Base-by-base conservation (phyloP, 306 rosid genomes). In the Vigna trinervia region DNA sequence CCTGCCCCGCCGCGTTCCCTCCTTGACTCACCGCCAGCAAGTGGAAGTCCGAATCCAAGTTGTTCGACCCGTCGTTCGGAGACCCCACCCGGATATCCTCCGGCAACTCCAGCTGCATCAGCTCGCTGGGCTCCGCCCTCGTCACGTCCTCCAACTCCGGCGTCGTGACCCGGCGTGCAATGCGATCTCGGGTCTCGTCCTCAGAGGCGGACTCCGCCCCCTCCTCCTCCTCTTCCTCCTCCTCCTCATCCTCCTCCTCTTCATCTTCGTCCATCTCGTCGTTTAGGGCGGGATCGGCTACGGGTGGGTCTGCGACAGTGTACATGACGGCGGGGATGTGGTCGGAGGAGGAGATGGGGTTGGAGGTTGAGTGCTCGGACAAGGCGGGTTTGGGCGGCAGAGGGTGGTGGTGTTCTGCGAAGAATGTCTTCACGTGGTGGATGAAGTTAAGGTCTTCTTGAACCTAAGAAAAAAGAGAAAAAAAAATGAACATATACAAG, bases 351-450 rank as follows among this genome's bases (percentile, higher is more conserved):
- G 92, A 45, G 50, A 88, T 78, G 7, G 97, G 97, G 30, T 92
- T 92, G 69, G 97, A 95, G 47, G 99, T 92, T 46, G 99, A 95
- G 57, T 90, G 94, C 77, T 85, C 97, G 0, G 99, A 95, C 14
- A 92, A 84, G 20, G 96, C 97, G 2, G 97, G 97, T 72, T 95
- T 95, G 5, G 90, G 88, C 13, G 89, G 92, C 0, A 53, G 87
- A 51, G 76, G 88, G 47, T 79, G 85, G 53, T 71, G 79, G 26
- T 78, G 85, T 34, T 87, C 89, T 5, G 22, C 22, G 81, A 95
- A 95, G 83, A 95, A 91, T 6, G 87, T 86, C 81, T 84, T 92
- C 8, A 92, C 84, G 17, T 87, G 99, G 86, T 89, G 86, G 69
- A 91, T 76, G 4, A 95, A 86, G 23, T 76, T 89, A 51, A 83